Conservation (phyloP, 352 stramenopile genomes). For the Pythium folliculosum region DNA sequence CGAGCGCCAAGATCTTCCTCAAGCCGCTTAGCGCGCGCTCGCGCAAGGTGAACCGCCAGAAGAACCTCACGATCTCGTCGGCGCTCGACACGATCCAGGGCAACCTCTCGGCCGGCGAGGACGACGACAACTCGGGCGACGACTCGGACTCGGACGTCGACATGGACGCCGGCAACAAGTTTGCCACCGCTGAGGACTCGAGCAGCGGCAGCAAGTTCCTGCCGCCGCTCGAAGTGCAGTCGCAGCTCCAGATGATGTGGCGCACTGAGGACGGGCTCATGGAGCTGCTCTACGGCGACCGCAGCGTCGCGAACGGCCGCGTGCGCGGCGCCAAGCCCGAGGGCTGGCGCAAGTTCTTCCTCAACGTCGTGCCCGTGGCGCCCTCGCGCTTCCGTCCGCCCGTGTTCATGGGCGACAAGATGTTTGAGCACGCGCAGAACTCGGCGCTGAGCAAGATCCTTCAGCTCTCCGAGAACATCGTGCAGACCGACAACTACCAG, state of each 20-base stretch:
- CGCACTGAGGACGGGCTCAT: conserved; percentile 91
- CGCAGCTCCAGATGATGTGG: conserved; percentile 95
- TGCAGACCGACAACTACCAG: conserved; percentile 73
- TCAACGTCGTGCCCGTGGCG: conserved; percentile 95
- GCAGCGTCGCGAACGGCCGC: conserved; percentile 66
- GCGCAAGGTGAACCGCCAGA: conserved; percentile 80
- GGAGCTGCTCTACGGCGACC: conserved; percentile 92
- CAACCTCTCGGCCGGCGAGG: conserved; percentile 59
- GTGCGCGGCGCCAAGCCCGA: conserved; percentile 49
- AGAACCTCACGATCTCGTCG: conserved; percentile 81
- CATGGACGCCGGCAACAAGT: conserved; percentile 44
- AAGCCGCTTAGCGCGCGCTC: conserved; percentile 82
- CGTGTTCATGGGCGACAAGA: conserved; percentile 94
- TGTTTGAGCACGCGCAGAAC: conserved; percentile 98
- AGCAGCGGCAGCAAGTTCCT: conserved; percentile 92
- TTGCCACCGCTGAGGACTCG: conserved; percentile 59
- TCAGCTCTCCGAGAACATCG: conserved; percentile 88
- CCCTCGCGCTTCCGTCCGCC: conserved; percentile 98
- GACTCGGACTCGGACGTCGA: conserved; percentile 84
- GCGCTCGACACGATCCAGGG: conserved; percentile 81
- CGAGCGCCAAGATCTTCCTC: conserved; percentile 98
- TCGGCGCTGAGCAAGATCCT: conserved; percentile 95
- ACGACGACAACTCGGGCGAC: conserved; percentile 40
- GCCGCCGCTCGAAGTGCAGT: conserved; percentile 94
- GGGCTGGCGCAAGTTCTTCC: conserved; percentile 95